Evolutionary conservation across 2,329 filamentous ascomycete species (phyloP), one percentile per base, ranked within the genome.

Genomic region (Geosmithia flava): DNA sequence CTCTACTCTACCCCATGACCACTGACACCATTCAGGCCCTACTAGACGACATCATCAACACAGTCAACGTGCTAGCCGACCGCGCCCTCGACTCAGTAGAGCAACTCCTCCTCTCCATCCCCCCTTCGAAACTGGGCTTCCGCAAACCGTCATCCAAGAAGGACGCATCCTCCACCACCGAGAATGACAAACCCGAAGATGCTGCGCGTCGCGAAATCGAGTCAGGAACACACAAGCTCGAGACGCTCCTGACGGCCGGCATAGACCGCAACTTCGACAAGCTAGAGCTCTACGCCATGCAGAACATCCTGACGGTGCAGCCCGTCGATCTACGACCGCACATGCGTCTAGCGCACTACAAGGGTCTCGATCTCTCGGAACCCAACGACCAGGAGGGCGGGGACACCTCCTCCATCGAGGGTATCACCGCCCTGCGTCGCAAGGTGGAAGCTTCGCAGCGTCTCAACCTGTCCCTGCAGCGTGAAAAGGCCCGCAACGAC

Each of bases 41-140:
- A 42, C 85, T 98, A 60, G 93, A 98, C 78, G 91, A 97, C 68
- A 90, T 97, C 57, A 95, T 97, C 70, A 96, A 97, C 72, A 86
- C 85, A 48, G 81, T 96, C 65, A 98, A 97, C 70, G 87, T 91
- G 59, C 79, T 96, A 58, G 85, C 93, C 59, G 93, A 95, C 67
- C 85, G 85, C 63, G 90, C 88, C 48, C 82, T 95, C 58, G 87
- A 87, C 58, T 87, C 85, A 51, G 81, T 97, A 54, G 93, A 97
- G 66, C 79, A 81, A 48, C 87, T 87, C 1, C 80, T 98, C 19
- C 72, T 87, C 45, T 76, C 76, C 46, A 83, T 85, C 2, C 79
- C 85, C 1, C 85, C 90, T 0, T 73, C 82, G 23, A 75, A 80
- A 15, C 78, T 98, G 33, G 93, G 93, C n/a, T 97, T 96, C 69